Percentiles rank a stretch among this genome's conserved stretches.
Conservation (phyloP, 176 grass and related monocot species). For the Oryza glaberrima region DNA sequence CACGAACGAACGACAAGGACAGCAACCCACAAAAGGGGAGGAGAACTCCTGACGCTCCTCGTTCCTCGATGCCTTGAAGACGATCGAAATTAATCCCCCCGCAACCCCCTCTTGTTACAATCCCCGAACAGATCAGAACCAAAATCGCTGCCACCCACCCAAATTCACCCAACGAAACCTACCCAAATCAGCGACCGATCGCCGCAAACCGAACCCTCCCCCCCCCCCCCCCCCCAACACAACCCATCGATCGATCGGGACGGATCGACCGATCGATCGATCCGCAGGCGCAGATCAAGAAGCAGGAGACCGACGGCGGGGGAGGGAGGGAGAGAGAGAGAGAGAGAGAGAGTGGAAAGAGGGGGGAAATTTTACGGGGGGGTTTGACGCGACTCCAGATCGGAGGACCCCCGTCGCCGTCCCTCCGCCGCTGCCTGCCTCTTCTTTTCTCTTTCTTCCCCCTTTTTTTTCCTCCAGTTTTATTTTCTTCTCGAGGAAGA, state of each 20-base stretch:
- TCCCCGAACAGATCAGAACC: background rate
- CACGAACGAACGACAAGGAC: background rate
- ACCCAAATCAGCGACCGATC: background rate
- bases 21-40: background rate
- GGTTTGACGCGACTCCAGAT: constrained; percentile 31
- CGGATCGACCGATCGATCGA: background rate
- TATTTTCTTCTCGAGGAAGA: background rate
- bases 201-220: background rate
- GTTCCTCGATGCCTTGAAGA: background rate
- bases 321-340: background rate
- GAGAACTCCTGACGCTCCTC: background rate
- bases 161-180: background rate
- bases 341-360: background rate
- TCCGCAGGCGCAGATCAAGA: background rate
- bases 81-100: background rate
- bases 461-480: constrained; percentile 18
- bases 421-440: background rate
- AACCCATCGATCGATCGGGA: background rate
- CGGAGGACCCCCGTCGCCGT: constrained; percentile 12
- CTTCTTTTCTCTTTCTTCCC: background rate
- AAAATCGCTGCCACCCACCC: background rate
- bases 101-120: background rate
- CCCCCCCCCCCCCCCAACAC: background rate
- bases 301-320: background rate
- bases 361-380: constrained; percentile 23